Percentiles rank a stretch among this genome's conserved stretches.
Evolutionary conservation across 805 yeast genomes (phyloP).

Genomic region (Ogataea methanolica): DNA sequence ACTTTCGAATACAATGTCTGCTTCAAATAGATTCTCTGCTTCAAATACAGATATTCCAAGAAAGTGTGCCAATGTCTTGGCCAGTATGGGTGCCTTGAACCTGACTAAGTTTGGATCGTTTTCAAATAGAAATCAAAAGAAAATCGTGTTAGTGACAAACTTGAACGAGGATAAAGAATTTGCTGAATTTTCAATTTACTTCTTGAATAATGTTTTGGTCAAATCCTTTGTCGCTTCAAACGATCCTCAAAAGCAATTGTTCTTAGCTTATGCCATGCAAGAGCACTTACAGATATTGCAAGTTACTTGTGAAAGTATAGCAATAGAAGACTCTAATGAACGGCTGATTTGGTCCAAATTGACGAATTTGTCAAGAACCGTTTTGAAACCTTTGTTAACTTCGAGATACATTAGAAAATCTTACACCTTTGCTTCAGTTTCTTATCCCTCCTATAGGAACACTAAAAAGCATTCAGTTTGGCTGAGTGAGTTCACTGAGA

Average conservation of each 20-base stretch:
- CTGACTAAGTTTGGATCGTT: conserved; percentile 44
- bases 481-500: conserved; percentile 67
- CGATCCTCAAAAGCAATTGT: conserved; percentile 79
- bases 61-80: conserved; percentile 64
- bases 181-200: conserved; percentile 55
- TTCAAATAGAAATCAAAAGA: conserved; percentile 32
- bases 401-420: conserved; percentile 66
- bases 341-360: conserved; percentile 55
- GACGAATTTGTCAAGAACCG: conserved; percentile 62
- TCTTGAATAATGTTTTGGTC: conserved; percentile 67
- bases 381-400: conserved; percentile 67
- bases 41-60: conserved; percentile 45
- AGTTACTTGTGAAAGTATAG: conserved; percentile 20
- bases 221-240: conserved; percentile 87
- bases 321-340: conserved; percentile 26
- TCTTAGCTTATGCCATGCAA: conserved; percentile 85
- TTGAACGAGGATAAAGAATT: conserved; percentile 60
- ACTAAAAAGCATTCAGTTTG: conserved; percentile 60
- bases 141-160: conserved; percentile 52
- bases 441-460: conserved; percentile 61
- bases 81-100: conserved; percentile 76
- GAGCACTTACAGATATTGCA: conserved; percentile 67
- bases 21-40: conserved; percentile 51
- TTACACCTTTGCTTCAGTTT: conserved; percentile 38
- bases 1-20: conserved; percentile 49